Evolutionary conservation across 108 stramenopile species (phyloP).

Genomic region (Ochromonas danica): DNA sequence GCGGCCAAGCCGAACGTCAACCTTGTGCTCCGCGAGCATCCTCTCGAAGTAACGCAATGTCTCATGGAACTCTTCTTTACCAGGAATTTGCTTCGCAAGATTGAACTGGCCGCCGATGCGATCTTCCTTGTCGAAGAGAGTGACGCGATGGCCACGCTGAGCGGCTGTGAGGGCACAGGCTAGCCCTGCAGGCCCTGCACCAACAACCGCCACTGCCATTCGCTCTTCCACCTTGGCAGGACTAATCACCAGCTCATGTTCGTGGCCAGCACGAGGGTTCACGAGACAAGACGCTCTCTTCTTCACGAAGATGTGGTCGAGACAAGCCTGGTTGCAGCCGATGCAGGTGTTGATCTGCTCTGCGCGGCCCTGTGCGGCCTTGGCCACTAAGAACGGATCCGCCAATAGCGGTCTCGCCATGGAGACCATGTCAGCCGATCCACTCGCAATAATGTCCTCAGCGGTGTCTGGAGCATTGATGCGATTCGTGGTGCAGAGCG

Average conservation of each 20-base stretch:
- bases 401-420: constrained; percentile 97
- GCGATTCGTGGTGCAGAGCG: constrained; percentile 91
- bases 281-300: constrained; percentile 92
- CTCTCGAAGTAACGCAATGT: constrained; percentile 82
- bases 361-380: constrained; percentile 70
- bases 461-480: constrained; percentile 88
- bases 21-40: constrained; percentile 52
- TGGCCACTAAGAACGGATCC: constrained; percentile 84
- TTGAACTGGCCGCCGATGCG: constrained; percentile 87
- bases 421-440: constrained; percentile 81
- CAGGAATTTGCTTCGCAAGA: constrained; percentile 90
- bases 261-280: constrained; percentile 91
- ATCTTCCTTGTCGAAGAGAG: constrained; percentile 75
- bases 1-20: constrained; percentile 48
- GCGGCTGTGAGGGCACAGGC: constrained; percentile 76
- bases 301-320: constrained; percentile 94
- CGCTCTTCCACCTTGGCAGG: constrained; percentile 37
- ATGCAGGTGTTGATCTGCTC: constrained; percentile 96
- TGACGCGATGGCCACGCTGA: constrained; percentile 80
- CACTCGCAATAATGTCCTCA: constrained; percentile 68
- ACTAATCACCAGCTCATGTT: constrained; percentile 63
- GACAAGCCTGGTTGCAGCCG: constrained; percentile 96
- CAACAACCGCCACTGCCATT: constrained; percentile 76
- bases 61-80: constrained; percentile 97
- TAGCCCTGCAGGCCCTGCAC: constrained; percentile 94